Percentiles rank a stretch among this genome's conserved stretches.
Conservation (phyloP, 2,329 filamentous ascomycete species). For the Cordyceps javanica region DNA sequence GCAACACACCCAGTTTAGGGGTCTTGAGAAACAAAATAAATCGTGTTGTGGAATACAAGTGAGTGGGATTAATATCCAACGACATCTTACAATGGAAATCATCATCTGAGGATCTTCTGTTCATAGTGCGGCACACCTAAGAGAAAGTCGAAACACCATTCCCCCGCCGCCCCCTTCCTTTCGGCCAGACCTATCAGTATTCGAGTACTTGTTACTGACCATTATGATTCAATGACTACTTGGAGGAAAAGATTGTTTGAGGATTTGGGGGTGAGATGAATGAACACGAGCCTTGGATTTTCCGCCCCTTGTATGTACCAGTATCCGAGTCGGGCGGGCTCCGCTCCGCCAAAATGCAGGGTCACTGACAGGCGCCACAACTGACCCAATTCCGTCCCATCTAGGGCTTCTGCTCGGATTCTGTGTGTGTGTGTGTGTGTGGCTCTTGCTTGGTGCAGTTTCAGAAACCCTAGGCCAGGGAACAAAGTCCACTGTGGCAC, state of each 20-base stretch:
- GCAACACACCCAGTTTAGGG: background rate
- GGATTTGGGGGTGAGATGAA: too few species aligned
- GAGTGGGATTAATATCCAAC: background rate
- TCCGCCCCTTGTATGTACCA: background rate
- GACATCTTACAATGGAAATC: background rate
- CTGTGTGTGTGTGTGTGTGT: background rate
- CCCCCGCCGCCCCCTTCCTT: too few species aligned
- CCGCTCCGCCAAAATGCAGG: background rate
- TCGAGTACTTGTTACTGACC: too few species aligned
- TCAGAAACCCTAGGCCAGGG: background rate
- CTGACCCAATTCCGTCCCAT: constrained; percentile 6
- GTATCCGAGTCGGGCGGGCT: background rate
- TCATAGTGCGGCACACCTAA: background rate
- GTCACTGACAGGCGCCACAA: constrained; percentile 10
- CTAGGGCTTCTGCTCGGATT: background rate
- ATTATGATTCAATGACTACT: too few species aligned
- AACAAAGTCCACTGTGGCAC: background rate
- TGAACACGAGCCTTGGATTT: background rate
- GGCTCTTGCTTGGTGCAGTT: constrained; percentile 1
- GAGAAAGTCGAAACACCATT: background rate
- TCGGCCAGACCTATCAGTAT: too few species aligned
- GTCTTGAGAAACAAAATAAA: background rate
- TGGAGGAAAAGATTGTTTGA: too few species aligned
- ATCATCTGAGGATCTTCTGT: background rate
- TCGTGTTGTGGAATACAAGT: background rate